phyloP scores from a whole-genome alignment of 768 basidiomycete species.

The Xerocomellus chrysenteron region DNA sequence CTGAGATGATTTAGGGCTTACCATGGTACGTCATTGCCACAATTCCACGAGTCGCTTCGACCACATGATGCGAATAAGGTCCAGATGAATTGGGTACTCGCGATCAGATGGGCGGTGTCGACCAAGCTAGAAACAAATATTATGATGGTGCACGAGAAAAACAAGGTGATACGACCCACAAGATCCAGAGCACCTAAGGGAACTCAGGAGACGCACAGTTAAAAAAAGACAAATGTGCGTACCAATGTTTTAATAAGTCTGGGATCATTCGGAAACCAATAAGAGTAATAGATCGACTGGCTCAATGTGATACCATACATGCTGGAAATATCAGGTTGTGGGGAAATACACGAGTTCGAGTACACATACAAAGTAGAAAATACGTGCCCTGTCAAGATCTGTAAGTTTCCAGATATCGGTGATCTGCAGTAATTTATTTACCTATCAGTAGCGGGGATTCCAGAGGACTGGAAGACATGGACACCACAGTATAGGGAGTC shows the following conservation, averaged over 20 bases:
- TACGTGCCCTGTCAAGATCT: neutral
- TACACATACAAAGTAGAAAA: constrained; percentile 3
- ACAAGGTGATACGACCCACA: neutral
- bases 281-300: constrained; percentile 8
- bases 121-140: neutral
- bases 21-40: constrained; percentile 4
- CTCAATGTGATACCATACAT: constrained; percentile 11
- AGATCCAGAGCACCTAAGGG: neutral
- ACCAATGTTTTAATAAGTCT: constrained; percentile 1
- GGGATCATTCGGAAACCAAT: constrained; percentile 8
- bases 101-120: constrained; percentile 8
- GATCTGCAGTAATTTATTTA: neutral
- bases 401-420: neutral
- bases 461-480: no score
- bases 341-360: neutral
- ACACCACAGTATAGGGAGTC: no score
- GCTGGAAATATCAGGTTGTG: neutral
- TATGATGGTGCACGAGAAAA: neutral
- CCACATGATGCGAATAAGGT: constrained; percentile 5
- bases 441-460: constrained; percentile 10
- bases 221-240: neutral
- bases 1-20: neutral
- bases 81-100: constrained; percentile 5
- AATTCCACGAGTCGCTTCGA: neutral
- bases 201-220: neutral